These are phyloP conservation scores for Sclerotinia trifoliorum DNA, from an alignment of 2,329 filamentous ascomycete species.

Conservation along the genomic window DNA sequence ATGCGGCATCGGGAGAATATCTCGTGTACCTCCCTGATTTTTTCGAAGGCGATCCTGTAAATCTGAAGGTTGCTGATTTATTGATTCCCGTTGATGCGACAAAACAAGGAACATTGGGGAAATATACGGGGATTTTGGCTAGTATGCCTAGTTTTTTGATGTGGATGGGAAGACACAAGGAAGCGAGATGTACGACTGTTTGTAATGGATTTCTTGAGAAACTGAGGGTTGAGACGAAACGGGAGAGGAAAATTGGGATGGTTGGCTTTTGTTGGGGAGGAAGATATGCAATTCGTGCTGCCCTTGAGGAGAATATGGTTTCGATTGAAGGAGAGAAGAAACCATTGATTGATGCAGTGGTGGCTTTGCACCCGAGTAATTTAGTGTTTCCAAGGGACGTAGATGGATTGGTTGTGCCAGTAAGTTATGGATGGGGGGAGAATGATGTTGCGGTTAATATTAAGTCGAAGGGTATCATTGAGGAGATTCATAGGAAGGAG, in stretches of 20 bases:
- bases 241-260: conserved; percentile 40
- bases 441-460: conserved; percentile 38
- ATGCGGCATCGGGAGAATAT: conserved; percentile 38
- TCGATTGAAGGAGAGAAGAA: conserved; percentile 38
- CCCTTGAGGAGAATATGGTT: conserved; percentile 40
- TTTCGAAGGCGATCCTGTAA: conserved; percentile 39
- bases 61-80: conserved; percentile 41
- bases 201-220: conserved; percentile 34
- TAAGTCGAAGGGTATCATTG: conserved; percentile 24
- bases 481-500: conserved; percentile 21
- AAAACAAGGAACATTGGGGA: conserved; percentile 40
- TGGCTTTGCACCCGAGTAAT: conserved; percentile 39
- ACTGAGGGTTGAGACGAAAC: background rate
- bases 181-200: conserved; percentile 37
- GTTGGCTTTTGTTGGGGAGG: conserved; percentile 44
- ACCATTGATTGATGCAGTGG: background rate
- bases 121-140: conserved; percentile 44
- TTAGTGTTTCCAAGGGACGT: conserved; percentile 41
- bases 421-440: conserved; percentile 40
- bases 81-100: conserved; percentile 42
- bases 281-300: conserved; percentile 40
- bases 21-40: conserved; percentile 41
- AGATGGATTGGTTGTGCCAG: conserved; percentile 38
- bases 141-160: conserved; percentile 37
- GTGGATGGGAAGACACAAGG: conserved; percentile 42